phyloP scores from a whole-genome alignment of 2,329 filamentous ascomycete genomes.

The Neonectria neomacrospora region DNA sequence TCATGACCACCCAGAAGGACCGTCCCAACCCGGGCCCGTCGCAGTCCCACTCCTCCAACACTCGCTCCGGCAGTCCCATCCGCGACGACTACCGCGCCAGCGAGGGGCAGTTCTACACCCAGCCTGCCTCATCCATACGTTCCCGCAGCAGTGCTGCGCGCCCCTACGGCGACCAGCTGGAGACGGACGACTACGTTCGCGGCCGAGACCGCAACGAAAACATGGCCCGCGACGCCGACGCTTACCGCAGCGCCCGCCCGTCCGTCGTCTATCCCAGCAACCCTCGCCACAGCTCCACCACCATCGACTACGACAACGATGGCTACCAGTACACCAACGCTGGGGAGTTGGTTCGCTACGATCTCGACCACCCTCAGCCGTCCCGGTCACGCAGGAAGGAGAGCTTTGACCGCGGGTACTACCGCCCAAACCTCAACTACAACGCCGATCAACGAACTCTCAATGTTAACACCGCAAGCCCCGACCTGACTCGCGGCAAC shows the following conservation, averaged over 20 bases:
- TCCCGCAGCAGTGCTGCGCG: conserved; percentile 60
- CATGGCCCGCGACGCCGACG: conserved; percentile 55
- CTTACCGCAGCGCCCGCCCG: conserved; percentile 60
- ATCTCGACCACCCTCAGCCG: conserved; percentile 64
- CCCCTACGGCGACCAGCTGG: conserved; percentile 60
- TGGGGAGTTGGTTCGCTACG: conserved; percentile 69
- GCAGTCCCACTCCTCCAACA: conserved; percentile 54
- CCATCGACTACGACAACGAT: conserved; percentile 66
- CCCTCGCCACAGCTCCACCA: conserved; percentile 55
- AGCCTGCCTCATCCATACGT: conserved; percentile 68
- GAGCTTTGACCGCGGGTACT: conserved; percentile 65
- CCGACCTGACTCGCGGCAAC: conserved; percentile 58
- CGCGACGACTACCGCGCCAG: conserved; percentile 64
- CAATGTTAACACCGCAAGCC: conserved; percentile 56
- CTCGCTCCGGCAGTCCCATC: conserved; percentile 57
- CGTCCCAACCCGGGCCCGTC: conserved; percentile 54
- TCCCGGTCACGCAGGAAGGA: conserved; percentile 59
- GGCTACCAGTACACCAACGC: conserved; percentile 74
- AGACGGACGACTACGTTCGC: conserved; percentile 63
- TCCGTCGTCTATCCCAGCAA: conserved; percentile 58
- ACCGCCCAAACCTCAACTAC: conserved; percentile 66
- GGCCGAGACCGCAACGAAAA: conserved; percentile 62
- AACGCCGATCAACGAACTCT: conserved; percentile 59
- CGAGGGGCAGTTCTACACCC: conserved; percentile 63
- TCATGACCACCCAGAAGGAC: conserved; percentile 63